Evolutionary conservation across 192 early-diverging fungal genomes (phyloP), one percentile per base, ranked within the genome.

Genomic region (Thamnidium elegans): DNA sequence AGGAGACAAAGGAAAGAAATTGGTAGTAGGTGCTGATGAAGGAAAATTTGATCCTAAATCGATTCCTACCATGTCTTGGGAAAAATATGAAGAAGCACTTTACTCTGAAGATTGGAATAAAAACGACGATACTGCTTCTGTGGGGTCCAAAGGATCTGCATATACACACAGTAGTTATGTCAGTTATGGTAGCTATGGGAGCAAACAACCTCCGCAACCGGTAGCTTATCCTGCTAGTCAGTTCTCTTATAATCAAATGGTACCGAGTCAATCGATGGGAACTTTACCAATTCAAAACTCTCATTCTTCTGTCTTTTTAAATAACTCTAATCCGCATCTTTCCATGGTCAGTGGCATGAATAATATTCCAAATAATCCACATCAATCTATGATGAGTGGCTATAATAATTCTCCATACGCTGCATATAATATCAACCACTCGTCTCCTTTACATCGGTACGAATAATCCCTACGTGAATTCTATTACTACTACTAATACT

Each of bases 1-100:
- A 23, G 96, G 94, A 52, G 90, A 92, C 62, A 90, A 89, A 39
- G 91, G 92, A 45, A 86, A 80, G 74, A 87, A 81, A 70, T 20
- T 63, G 3, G 62, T 82, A 62, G 86, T 85, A 52, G 73, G 71
- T 52, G 81, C 78, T 47, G 86, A 86, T 65, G 86, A 88, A 51
- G 90, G 86, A 45, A 85, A 89, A 70, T 91, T 91, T 66, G 88
- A 91, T 77, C 84, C 82, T 58, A 80, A 79, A 36, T 74, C 79
- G 1, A 88, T 92, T 55, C 90, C 90, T 13, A 83, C 80, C 71
- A 86, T 84, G 79, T 85, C 83, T 45, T 92, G 90, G 90, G 83
- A 89, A 7, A 86, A 92, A 51, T 92, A 90, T 52, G 90, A 92
- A 67, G 79, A 85, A 70, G 88, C 85, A 73, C 43, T 81, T 3